phyloP scores from a whole-genome alignment of 2,329 filamentous ascomycete species.

The Periconia digitata region DNA sequence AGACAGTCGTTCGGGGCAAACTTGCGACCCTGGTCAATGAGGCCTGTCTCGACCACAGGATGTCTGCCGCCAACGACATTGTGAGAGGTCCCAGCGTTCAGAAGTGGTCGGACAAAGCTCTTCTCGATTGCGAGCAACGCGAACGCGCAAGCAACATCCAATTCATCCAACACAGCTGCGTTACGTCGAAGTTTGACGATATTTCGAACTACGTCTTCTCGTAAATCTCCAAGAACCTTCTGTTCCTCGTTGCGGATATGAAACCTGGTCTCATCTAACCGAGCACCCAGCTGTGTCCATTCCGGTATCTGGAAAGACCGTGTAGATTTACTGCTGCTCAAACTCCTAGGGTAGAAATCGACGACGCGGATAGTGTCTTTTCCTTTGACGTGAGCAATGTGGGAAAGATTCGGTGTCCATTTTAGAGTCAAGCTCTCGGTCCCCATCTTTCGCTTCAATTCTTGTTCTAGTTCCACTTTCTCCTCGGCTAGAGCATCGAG shows the following conservation, averaged over 20 bases:
- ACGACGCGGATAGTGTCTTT: constrained; percentile 58
- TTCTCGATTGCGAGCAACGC: constrained; percentile 77
- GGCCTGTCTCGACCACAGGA: constrained; percentile 84
- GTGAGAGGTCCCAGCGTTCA: constrained; percentile 66
- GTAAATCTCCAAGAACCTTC: constrained; percentile 72
- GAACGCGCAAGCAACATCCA: constrained; percentile 88
- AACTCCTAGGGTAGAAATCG: constrained; percentile 50
- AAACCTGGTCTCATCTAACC: constrained; percentile 74
- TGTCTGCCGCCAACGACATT: constrained; percentile 85
- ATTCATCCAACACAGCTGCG: constrained; percentile 86
- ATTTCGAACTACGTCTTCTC: constrained; percentile 75
- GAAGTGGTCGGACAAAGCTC: constrained; percentile 69
- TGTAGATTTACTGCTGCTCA: constrained; percentile 82
- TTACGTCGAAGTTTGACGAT: constrained; percentile 86
- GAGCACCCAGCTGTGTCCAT: constrained; percentile 80
- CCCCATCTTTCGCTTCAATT: constrained; percentile 62
- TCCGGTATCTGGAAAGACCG: constrained; percentile 79
- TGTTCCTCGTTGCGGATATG: constrained; percentile 85
- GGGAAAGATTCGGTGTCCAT: constrained; percentile 84
- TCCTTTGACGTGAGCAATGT: constrained; percentile 88
- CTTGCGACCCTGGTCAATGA: constrained; percentile 74
- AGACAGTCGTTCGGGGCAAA: constrained; percentile 88
- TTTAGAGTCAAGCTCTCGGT: constrained; percentile 66
- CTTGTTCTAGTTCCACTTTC: constrained; percentile 62
- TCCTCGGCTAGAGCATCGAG: constrained; percentile 63